Base-by-base conservation (phyloP, 2,329 filamentous ascomycete species). In the Colletotrichum acutatum region DNA sequence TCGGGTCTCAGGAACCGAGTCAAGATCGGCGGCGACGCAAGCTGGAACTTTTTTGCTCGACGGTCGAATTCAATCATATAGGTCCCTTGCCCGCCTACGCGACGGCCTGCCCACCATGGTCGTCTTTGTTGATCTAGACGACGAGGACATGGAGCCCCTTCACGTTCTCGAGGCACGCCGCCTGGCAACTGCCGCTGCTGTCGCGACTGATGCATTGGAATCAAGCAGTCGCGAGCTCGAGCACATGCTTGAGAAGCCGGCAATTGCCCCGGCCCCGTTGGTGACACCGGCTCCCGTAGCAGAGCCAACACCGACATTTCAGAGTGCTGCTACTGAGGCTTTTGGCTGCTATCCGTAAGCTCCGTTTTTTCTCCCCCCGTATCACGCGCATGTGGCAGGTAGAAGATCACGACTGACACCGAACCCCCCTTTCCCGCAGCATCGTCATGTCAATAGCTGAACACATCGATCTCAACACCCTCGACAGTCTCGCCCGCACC, bases 401-500 rank as follows among this genome's bases (percentile, higher is more conserved):
- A 5, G 16, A 42, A 49, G 7, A 49, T 11, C 42, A 19, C 9
- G 19, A 30, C 68, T 72, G 32, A 69, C 46, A 34, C 2, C 61
- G 60, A 67, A 30, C 16, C 16, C 16, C 19, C 37, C 37, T 6
- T 42, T 65, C 4, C n/a, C 7, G 56, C 85, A 98, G 95, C 78
- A 90, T 98, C 79, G 91, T 94, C 77, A 90, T 91, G 75, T 90
- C 92, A 77, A 89, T 98, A 76, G 93, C 94, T 61, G 89, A 90
- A 37, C 89, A 90, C 77, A 90, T 98, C 80, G 96, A 98, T 81
- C 89, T 98, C 63, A 98, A 96, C 82, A 93, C 94, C 16, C 90
- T 98, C 78, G 92, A 97, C 82, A 91, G 92, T 75, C 90, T 98
- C 24, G 94, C 95, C 64, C 90, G 90, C 67, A 95, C 94, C 68